These are phyloP conservation scores for Phytophthora constricta DNA, from an alignment of 352 stramenopile genomes.

Conservation along the genomic window DNA sequence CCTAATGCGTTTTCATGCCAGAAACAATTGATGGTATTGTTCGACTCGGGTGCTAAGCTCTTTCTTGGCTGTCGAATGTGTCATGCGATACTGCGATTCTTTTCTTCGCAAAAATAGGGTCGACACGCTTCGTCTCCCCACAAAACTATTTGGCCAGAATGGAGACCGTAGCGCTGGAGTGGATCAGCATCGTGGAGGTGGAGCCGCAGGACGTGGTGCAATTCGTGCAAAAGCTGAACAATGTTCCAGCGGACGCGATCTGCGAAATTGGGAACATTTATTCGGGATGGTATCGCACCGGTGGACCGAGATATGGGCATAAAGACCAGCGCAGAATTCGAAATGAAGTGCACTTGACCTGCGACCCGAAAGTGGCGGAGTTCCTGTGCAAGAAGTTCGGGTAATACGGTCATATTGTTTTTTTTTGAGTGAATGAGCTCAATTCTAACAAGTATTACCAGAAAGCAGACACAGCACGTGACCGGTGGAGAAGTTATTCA, in stretches of 20 bases:
- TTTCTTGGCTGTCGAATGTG: no score
- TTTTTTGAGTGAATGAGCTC: no score
- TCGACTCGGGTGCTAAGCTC: no score
- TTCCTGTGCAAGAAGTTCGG: conserved; percentile 73
- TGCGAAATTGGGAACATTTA: conserved; percentile 61
- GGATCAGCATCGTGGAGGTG: conserved; percentile 41
- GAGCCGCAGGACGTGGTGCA: conserved; percentile 39
- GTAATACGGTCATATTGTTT: no score
- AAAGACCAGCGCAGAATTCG: conserved; percentile 20
- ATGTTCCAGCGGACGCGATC: conserved; percentile 47
- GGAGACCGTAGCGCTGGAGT: conserved; percentile 60
- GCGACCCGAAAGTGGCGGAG: conserved; percentile 50
- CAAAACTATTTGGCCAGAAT: conserved; percentile 16
- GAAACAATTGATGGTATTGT: no score
- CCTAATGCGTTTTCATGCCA: no score
- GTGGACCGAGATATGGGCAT: no score
- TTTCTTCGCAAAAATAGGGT: conserved; percentile 15
- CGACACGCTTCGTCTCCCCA: neutral
- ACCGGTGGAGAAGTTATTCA: conserved; percentile 59
- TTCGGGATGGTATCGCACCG: conserved; percentile 16
- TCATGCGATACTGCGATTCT: neutral
- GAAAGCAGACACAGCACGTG: conserved; percentile 47
- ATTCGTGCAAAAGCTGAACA: conserved; percentile 59
- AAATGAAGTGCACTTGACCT: conserved; percentile 49
- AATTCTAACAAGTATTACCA: no score